Base-by-base conservation (phyloP, 2,329 filamentous ascomycete genomes). In the Metarhizium robertsii region DNA sequence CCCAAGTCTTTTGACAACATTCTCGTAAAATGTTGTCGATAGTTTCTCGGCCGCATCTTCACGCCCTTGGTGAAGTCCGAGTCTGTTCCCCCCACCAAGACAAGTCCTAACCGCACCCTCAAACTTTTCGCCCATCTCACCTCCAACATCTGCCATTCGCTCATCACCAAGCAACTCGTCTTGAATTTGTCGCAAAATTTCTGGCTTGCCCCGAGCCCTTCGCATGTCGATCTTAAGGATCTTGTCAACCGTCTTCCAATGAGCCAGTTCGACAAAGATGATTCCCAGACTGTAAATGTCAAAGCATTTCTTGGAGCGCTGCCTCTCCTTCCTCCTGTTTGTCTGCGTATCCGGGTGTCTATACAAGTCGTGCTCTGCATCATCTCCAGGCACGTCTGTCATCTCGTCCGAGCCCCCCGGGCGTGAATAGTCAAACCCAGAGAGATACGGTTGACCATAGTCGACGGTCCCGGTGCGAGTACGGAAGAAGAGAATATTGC, bases 341-440 rank as follows among this genome's bases (percentile, higher is more conserved):
- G 69, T 64, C 58, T 77, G 75, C 2, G 72, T 67, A 7, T 60
- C 59, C 0, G 77, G 78, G 55, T 81, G 78, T 0, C 77, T 72
- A 62, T 81, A 82, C 6, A 81, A 61, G 53, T 80, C 75, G 53
- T 75, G 69, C 36, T 71, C 69, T 0, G 69, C 69, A 14, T 77
- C 71, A 54, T 75, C 71, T 7, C 71, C 69, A 0, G 75, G 75
- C 2, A 72, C 71, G 47, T 80, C 76, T 0, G 78, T 79, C 67
- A 76, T 69, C 58, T 80, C 78, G 51, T 78, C 75, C 6, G 70
- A 70, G 2, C 69, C 68, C 2, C 75, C 77, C 1, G 78, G 79
- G 2, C 79, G 73, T 2, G 75, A 74, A 60, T 78, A 81, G 58
- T 81, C 79, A 64, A 82, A 82, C 38, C 79, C 79, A 1, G 74